Evolutionary conservation across 2,329 filamentous ascomycete species (phyloP), one percentile per base, ranked within the genome.

Genomic region (Tricladium varicosporioides): DNA sequence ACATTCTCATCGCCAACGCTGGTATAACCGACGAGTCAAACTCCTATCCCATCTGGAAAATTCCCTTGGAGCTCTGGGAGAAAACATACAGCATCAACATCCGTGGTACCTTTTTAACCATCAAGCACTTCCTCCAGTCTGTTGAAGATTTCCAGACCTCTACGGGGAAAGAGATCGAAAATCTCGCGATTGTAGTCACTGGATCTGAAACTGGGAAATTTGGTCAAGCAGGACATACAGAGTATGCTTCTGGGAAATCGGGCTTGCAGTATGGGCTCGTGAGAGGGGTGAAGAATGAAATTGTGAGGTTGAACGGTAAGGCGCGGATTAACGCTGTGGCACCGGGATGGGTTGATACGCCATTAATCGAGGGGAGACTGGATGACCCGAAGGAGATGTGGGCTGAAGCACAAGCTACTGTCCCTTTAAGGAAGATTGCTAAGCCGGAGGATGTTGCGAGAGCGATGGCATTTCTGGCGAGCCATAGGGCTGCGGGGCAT

Each of bases 281-380:
- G 5, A 73, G 72, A 36, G 76, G 73, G 0, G 77, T 82, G 10
- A 81, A 81, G 69, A 80, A 82, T 54, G 80, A 83, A 60, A 80
- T 83, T 53, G 74, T 79, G 7, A 72, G 73, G 9, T 63, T 83
- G 53, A 82, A 82, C 55, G 63, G 69, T 0, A 76, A 74, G 54
- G 80, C 76, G 59, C 80, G 91, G 15, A 87, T 89, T 48, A 95
- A 95, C 73, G 86, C 86, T 40, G 82, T 95, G 62, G 76, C 92
- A 40, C 91, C 91, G 1, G 91, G 91, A n/a, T 95, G 92, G 76
- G 85, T 94, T 61, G 78, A 88, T 53, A 92, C 89, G 27, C 80
- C 84, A 31, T 92, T 67, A 1, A 64, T 65, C 22, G 76, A 76
- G 32, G 78, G 77, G 40, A 70, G 77, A 15, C 67, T 80, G 33